Base-by-base conservation (phyloP, 106 monocot species). In the Amphibolis antarctica region DNA sequence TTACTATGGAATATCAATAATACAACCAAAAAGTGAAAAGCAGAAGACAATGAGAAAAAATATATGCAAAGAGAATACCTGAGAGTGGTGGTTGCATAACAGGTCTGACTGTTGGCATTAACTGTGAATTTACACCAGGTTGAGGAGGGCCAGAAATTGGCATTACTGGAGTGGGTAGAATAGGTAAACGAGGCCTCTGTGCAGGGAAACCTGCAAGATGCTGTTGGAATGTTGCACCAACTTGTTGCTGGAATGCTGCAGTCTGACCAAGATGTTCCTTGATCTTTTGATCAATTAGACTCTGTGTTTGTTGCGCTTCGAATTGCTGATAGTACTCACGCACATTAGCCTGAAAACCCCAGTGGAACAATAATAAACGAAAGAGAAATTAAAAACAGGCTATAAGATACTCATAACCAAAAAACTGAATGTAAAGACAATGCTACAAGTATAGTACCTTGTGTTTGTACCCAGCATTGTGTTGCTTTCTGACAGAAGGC, bases 401-500 rank as follows among this genome's bases (percentile, higher is more conserved):
- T n/a, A n/a, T n/a, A n/a, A n/a, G n/a, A n/a, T n/a, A n/a, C n/a
- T n/a, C n/a, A n/a, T n/a, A n/a, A n/a, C n/a, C n/a, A n/a, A n/a
- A n/a, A n/a, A n/a, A n/a, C n/a, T n/a, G n/a, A n/a, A n/a, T n/a
- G n/a, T n/a, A n/a, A n/a, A n/a, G n/a, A n/a, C n/a, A n/a, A n/a
- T n/a, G n/a, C n/a, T n/a, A n/a, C n/a, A n/a, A n/a, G n/a, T n/a
- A 28, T 26, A 10, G 49, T 56, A 89, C 93, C 89, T 96, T 96
- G 81, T 96, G 94, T 55, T 96, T 96, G 66, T 89, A 96, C 27
- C 94, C 94, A 23, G 86, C 83, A 82, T 96, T 96, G 56, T 96
- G 94, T 66, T 96, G 94, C 46, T 96, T 96, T 60, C 94, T 83
- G 53, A 96, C 89, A 77, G 89, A 89, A 73, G 94, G 89, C 89